phyloP scores from a whole-genome alignment of 2,329 filamentous ascomycete species.

The Penicillium expansum region DNA sequence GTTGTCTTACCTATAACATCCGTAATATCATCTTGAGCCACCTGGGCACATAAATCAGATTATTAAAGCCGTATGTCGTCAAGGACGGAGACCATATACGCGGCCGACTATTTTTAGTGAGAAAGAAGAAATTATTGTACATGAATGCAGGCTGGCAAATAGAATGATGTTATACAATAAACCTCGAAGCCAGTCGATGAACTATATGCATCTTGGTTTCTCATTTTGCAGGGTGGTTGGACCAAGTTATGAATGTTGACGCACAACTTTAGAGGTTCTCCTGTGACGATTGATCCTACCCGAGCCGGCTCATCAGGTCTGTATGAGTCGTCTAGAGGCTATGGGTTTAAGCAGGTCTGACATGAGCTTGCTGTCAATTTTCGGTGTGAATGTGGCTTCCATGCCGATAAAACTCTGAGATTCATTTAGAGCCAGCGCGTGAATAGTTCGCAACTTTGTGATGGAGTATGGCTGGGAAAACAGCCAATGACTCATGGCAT shows the following conservation, averaged over 20 bases:
- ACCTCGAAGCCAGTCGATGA: conserved; percentile 5
- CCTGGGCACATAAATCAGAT: neutral
- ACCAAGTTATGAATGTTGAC: neutral
- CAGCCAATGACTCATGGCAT: neutral
- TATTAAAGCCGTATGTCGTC: neutral
- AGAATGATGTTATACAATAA: neutral
- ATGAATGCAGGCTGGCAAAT: neutral
- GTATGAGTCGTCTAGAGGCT: neutral
- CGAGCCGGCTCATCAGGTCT: neutral
- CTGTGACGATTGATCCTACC: neutral
- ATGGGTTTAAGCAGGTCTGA: neutral
- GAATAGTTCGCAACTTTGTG: neutral
- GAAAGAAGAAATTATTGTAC: neutral
- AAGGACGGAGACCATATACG: neutral
- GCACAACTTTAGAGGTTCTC: neutral
- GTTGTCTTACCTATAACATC: neutral
- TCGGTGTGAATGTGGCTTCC: neutral
- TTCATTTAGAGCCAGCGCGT: neutral
- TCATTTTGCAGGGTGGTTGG: neutral
- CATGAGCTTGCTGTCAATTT: neutral
- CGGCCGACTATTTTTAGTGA: neutral
- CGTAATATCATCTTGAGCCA: neutral
- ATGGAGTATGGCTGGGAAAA: neutral
- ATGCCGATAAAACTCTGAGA: neutral
- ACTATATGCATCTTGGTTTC: neutral